Percentiles rank a stretch among this genome's conserved stretches.
Evolutionary conservation across 2,329 filamentous ascomycete genomes (phyloP).

Genomic region (Verticillium zaregamsianum): DNA sequence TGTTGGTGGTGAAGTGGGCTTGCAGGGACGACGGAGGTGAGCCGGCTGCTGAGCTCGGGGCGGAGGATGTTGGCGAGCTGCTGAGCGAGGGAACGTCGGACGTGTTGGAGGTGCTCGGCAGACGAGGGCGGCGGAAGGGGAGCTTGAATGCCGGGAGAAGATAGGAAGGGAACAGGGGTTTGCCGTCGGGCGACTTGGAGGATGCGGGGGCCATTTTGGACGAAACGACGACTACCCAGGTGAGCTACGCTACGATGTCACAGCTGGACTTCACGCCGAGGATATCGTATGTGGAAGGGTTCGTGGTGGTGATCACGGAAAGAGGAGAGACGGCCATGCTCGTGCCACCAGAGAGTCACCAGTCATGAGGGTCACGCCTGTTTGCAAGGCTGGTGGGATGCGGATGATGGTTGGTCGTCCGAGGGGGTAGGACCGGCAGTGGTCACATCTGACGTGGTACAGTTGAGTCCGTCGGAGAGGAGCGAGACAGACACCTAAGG

Average conservation of each 20-base stretch:
- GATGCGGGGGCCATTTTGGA: not conserved
- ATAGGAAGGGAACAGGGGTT: slow-evolving; percentile 40
- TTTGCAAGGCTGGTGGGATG: not conserved
- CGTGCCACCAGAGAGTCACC: not conserved
- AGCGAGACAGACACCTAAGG: not conserved
- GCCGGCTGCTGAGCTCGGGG: slow-evolving; percentile 16
- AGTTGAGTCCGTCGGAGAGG: not conserved
- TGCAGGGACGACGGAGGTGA: slow-evolving; percentile 16
- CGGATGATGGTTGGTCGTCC: not conserved
- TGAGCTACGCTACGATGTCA: not conserved
- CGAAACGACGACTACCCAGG: not conserved
- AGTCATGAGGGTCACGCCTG: not conserved
- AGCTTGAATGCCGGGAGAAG: slow-evolving; percentile 47
- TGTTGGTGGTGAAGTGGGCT: slow-evolving; percentile 13
- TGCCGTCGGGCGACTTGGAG: not conserved
- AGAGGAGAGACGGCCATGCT: not conserved
- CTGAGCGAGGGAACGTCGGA: slow-evolving; percentile 25
- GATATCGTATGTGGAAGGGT: not conserved
- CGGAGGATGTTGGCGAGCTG: slow-evolving; percentile 30
- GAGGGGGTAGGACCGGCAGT: not conserved
- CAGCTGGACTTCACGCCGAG: not conserved
- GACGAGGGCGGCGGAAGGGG: slow-evolving; percentile 38
- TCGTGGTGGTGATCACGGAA: not conserved
- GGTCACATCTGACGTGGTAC: not conserved
- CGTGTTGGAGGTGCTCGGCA: slow-evolving; percentile 20